These are phyloP conservation scores for Blastocystis hominis DNA, from an alignment of 352 stramenopile genomes.

Conservation along the genomic window DNA sequence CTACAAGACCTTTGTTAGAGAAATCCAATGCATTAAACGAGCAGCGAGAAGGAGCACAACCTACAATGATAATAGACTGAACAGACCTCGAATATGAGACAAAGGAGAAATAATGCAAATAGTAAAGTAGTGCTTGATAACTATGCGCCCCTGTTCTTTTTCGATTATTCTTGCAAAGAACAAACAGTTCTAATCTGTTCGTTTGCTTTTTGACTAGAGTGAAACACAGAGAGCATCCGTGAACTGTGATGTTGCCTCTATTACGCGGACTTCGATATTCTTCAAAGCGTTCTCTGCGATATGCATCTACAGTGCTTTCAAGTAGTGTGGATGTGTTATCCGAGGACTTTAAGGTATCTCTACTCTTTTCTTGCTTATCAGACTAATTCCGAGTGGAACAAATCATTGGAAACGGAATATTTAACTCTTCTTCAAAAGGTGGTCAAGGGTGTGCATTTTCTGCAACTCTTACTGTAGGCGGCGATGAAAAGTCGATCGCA, in stretches of 20 bases:
- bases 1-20: background rate
- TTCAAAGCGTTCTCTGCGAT: background rate
- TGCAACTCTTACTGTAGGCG: conserved; percentile 60
- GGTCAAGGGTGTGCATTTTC: background rate
- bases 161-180: background rate
- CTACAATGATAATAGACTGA: background rate
- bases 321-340: conserved; percentile 20
- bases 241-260: background rate
- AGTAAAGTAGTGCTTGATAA: background rate
- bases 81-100: background rate
- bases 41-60: background rate
- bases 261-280: background rate
- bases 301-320: background rate
- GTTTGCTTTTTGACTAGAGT: no score
- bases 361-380: background rate
- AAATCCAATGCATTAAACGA: background rate
- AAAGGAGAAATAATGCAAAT: background rate
- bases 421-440: background rate
- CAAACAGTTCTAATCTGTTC: no score
- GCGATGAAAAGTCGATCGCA: conserved; percentile 67
- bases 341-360: background rate
- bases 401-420: background rate
- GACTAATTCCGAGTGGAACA: background rate
- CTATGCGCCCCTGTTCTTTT: background rate
- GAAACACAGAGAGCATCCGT: background rate